Evolutionary conservation across 2,329 filamentous ascomycete genomes (phyloP), one percentile per base, ranked within the genome.

Genomic region (Hypomyces perniciosus): DNA sequence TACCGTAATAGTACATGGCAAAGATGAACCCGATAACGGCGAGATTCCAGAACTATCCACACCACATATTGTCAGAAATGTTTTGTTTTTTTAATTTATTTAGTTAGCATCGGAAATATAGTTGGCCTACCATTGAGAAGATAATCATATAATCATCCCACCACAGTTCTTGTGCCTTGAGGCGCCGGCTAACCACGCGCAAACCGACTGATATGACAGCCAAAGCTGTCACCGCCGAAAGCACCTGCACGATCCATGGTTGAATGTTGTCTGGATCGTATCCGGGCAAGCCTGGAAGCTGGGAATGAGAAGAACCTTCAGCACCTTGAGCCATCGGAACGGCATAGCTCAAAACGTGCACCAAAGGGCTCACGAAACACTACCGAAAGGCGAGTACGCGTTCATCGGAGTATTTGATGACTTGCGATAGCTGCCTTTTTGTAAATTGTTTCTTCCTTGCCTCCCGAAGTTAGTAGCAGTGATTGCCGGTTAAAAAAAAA

Each of bases 61-160:
- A 4, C 12, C 13, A 9, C 31, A 5, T 10, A 10, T n/a, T 27
- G 5, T 29, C 40, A 29, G n/a, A 9, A 46, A 13, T 27, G 37
- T 1, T 37, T 44, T 10, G 8, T 6, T 9, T 27, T 12, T 26
- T 13, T 33, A 8, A 29, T 28, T 29, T 12, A 10, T 4, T 48
- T 12, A 2, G 28, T 41, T 12, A 9, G 29, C 39, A 20, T 20
- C 20, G 20, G 20, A 20, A 20, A 20, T 20, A 3, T 20, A 20
- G 20, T 20, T 8, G 28, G 52, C 57, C n/a, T 58, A 76, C 73
- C 71, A 72, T 68, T 10, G 73, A 75, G 50, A 71, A 74, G 2
- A 76, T 53, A 48, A 76, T 72, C 64, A 74, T 68, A 56, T 67
- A 73, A 57, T 77, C 74, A 62, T 77, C 74, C 73, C 71, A 74